These are phyloP conservation scores for Flaveria linearis DNA, from an alignment of 129 eudicot genomes.

Conservation along the genomic window DNA sequence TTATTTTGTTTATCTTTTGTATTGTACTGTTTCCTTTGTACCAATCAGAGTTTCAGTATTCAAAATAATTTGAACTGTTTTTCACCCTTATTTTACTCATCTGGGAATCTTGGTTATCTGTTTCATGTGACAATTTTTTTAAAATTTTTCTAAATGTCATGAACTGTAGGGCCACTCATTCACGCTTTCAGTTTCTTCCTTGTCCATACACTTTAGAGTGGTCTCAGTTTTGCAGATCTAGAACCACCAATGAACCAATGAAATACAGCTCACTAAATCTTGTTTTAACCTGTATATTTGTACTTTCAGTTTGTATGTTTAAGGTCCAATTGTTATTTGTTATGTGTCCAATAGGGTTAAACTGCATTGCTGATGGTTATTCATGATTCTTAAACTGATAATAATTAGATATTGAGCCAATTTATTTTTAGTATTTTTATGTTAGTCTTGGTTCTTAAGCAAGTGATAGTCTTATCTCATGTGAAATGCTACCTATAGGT, in stretches of 20 bases:
- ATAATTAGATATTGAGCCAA: not conserved
- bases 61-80: constrained; percentile 27
- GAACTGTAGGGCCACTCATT: constrained; percentile 39
- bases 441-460: constrained; percentile 26
- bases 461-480: constrained; percentile 27
- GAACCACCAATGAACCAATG: constrained; percentile 37
- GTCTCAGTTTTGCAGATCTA: constrained; percentile 30
- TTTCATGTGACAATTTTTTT: constrained; percentile 33
- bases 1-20: not conserved
- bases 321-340: constrained; percentile 21
- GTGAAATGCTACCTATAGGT: constrained; percentile 36
- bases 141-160: not conserved
- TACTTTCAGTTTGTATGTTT: constrained; percentile 7
- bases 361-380: not conserved
- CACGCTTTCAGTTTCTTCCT: constrained; percentile 21
- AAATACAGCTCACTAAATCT: not conserved
- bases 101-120: constrained; percentile 35
- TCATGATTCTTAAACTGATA: not conserved
- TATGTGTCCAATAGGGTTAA: constrained; percentile 9
- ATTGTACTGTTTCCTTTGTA: constrained; percentile 28
- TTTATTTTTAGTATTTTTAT: not conserved
- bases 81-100: constrained; percentile 27
- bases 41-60: constrained; percentile 28
- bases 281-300: constrained; percentile 11
- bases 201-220: constrained; percentile 28